Base-by-base conservation (phyloP, 1,284 basidiomycete species). In the Grifola frondosa region DNA sequence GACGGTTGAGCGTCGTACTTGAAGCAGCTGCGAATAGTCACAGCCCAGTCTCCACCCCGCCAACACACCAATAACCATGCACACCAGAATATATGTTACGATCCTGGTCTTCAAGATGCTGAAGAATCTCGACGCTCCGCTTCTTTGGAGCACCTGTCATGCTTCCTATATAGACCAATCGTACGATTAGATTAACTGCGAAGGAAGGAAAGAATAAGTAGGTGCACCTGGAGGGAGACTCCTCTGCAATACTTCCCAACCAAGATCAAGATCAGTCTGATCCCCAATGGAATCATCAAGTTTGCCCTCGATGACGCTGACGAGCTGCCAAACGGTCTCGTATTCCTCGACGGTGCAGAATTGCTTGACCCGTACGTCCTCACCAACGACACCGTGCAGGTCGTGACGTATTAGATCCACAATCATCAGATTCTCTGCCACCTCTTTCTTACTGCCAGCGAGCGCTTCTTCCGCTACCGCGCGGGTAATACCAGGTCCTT, bases 91-190 rank as follows among this genome's bases (percentile, higher is more conserved):
- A 99, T 20, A 95, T 73, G 17, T 85, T 80, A 24, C 95, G 77
- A 36, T 82, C 74, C 34, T 73, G 62, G 36, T 75, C 75, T 63
- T 98, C 96, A 5, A 97, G 76, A 1, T 72, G 74, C 54, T 93
- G 89, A 2, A 99, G 74, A 23, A 98, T 85, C 64, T 96, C 89
- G 1, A 97, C 88, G 38, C 89, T 92, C 15, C 95, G 84, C 52
- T 95, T 85, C 69, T 98, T 98, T 0, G 95, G 96, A 1, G 96
- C 96, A 15, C 96, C 95, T 0, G 96, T 98, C 95, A 99, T 99
- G 52, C 91, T 95, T 2, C 93, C 92, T 86, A 58, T 45, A 37
- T 1, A 7, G 43, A 40, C 36, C n/a, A 25, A 34, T 26, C 48
- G 13, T 35, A 21, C 7, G 21, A 11, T 17, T 13, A 24, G 6